Evolutionary conservation across 164 flowering plant genomes (phyloP).

Genomic region (Houttuynia cordata): DNA sequence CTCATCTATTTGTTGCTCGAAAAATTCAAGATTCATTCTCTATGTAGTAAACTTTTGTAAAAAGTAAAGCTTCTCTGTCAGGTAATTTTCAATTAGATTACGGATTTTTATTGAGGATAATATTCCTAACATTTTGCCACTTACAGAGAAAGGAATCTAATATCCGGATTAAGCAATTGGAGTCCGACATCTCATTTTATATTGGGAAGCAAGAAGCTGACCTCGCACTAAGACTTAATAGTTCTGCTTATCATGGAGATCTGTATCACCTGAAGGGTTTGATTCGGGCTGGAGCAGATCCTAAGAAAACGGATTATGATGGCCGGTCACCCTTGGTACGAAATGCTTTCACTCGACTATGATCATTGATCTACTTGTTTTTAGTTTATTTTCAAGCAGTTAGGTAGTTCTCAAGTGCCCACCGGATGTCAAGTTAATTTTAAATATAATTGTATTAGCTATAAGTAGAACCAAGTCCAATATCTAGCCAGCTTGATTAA

Average conservation of each 20-base stretch:
- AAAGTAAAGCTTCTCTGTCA: too few species aligned
- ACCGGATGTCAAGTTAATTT: too few species aligned
- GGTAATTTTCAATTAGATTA: too few species aligned
- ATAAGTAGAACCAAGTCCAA: too few species aligned
- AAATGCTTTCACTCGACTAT: not conserved
- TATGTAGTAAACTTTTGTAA: too few species aligned
- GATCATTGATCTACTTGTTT: not conserved
- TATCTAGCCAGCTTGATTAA: too few species aligned
- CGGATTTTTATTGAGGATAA: too few species aligned
- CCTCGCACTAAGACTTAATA: constrained; percentile 66
- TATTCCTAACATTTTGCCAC: not conserved
- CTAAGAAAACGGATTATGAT: constrained; percentile 76
- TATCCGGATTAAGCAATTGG: constrained; percentile 55
- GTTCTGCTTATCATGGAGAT: constrained; percentile 81
- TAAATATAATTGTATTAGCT: too few species aligned
- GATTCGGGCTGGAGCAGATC: constrained; percentile 83
- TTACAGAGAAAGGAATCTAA: constrained; percentile 62
- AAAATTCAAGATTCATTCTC: too few species aligned
- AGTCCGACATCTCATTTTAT: constrained; percentile 65
- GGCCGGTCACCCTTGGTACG: constrained; percentile 95
- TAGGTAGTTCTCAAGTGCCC: too few species aligned
- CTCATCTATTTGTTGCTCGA: too few species aligned
- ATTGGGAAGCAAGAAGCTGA: constrained; percentile 82
- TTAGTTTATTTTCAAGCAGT: too few species aligned
- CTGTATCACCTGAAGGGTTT: constrained; percentile 58